These are phyloP conservation scores for Prunella vulgaris DNA, from an alignment of 257 asterid species.

Conservation along the genomic window DNA sequence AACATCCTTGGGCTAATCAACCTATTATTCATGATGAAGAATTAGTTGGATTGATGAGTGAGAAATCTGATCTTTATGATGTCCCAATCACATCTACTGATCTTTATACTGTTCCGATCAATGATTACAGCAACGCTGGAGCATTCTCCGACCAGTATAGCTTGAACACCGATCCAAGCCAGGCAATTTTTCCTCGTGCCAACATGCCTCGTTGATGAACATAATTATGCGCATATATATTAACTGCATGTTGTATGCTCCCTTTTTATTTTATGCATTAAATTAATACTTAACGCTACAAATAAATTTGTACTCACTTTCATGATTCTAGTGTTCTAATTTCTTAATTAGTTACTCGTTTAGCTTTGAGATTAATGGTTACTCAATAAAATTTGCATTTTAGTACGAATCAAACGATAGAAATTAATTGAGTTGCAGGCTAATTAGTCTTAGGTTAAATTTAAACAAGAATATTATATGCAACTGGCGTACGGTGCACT, in stretches of 20 bases:
- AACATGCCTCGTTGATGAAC: slow-evolving; percentile 35
- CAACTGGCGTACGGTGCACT: too few species aligned
- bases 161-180: slow-evolving; percentile 22
- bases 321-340: too few species aligned
- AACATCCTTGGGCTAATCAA: slow-evolving; percentile 22
- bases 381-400: too few species aligned
- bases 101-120: slow-evolving; percentile 39
- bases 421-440: too few species aligned
- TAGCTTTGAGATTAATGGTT: too few species aligned
- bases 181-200: slow-evolving; percentile 15
- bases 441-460: too few species aligned
- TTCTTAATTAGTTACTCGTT: too few species aligned
- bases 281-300: too few species aligned
- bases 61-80: slow-evolving; percentile 34
- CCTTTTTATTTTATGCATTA: slow-evolving; percentile 17
- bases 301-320: too few species aligned
- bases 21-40: not conserved
- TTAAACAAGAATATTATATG: too few species aligned
- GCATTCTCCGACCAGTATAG: slow-evolving; percentile 29
- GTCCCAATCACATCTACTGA: slow-evolving; percentile 22
- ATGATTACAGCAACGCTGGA: not conserved
- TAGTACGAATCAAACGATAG: too few species aligned
- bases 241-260: too few species aligned
- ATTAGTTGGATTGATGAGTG: slow-evolving; percentile 2
- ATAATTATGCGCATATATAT: not conserved